A percentile compares a stretch with the other conserved stretches of the same genome.
Conservation (phyloP, 768 basidiomycete species). For the Hypholoma sublateritium region DNA sequence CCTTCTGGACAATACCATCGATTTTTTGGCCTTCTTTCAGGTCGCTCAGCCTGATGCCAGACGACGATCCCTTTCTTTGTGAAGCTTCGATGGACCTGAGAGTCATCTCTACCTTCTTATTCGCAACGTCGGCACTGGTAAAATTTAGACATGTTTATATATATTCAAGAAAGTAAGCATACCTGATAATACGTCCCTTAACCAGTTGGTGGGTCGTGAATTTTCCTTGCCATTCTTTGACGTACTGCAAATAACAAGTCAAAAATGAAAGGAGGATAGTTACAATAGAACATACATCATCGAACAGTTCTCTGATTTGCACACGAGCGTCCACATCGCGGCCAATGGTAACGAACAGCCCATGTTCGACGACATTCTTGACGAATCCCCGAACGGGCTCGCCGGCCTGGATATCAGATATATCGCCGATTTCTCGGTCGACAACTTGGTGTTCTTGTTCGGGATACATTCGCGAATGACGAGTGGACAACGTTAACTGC, state of each 20-base stretch:
- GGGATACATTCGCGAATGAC: conserved; percentile 67
- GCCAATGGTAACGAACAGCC: conserved; percentile 86
- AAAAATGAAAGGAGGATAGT: background rate
- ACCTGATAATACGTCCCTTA: conserved; percentile 83
- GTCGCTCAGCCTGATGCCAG: conserved; percentile 47
- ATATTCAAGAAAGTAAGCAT: conserved; percentile 11
- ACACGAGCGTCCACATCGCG: conserved; percentile 86
- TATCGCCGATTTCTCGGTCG: conserved; percentile 66
- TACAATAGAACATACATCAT: conserved; percentile 54
- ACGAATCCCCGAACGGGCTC: conserved; percentile 84
- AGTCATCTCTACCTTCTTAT: conserved; percentile 87
- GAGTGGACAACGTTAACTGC: conserved; percentile 78
- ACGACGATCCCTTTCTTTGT: conserved; percentile 28
- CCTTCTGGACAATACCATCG: conserved; percentile 71
- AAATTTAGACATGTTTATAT: no score
- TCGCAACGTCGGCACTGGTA: conserved; percentile 64
- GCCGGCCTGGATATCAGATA: conserved; percentile 69
- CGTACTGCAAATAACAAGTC: conserved; percentile 53
- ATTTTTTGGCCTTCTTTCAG: conserved; percentile 81
- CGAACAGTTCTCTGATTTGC: conserved; percentile 91
- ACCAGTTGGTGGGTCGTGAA: conserved; percentile 84
- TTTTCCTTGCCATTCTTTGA: conserved; percentile 92
- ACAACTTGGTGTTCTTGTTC: conserved; percentile 46
- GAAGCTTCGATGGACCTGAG: conserved; percentile 68
- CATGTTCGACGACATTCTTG: conserved; percentile 83